Base-by-base conservation (phyloP, 176 grass and related monocot genomes). In the Musa troglodytarum region DNA sequence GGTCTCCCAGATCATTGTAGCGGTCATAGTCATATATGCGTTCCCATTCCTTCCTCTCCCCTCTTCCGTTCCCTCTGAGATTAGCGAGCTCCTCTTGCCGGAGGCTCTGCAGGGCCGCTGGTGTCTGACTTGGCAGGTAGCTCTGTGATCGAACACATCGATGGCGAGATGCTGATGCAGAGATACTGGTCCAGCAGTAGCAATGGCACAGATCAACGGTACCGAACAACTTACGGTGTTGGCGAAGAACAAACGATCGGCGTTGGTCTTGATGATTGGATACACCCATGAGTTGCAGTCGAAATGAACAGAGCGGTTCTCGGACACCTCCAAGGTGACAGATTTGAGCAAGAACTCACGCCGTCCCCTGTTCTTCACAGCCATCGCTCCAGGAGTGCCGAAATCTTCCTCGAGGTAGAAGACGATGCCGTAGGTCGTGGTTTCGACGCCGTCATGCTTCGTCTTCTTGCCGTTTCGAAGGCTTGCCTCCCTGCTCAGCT, bases 211-310 rank as follows among this genome's bases (percentile, higher is more conserved):
- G 34, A 43, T 6, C 34, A 43, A 43, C 34, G 34, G 34, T 43
- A 43, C 34, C 34, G n/a, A 8, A 69, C 19, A 25, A 14, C 79
- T 28, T 53, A 96, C 92, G 13, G 84, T 83, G 59, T 96, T 96
- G 76, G 74, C 53, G 82, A 99, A 99, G 81, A 99, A 99, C 50
- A 99, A 21, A 59, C 95, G 95, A 68, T 94, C 90, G 13, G 16
- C 28, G 52, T 63, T 90, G 28, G 95, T 91, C 64, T 91, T 99
- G 82, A 21, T 81, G 62, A 78, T 62, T 0, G 95, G 95, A 74
- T 89, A 94, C 1, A 99, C 86, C 95, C 95, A 99, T 3, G 95
- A 99, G 84, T 92, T 89, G 86, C 95, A 99, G 21, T 99, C 90
- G 51, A 99, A 99, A 63, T 94, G 90, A 76, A 99, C 65, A 21